phyloP scores from a whole-genome alignment of 106 monocot species.

The Narthecium ossifragum region DNA sequence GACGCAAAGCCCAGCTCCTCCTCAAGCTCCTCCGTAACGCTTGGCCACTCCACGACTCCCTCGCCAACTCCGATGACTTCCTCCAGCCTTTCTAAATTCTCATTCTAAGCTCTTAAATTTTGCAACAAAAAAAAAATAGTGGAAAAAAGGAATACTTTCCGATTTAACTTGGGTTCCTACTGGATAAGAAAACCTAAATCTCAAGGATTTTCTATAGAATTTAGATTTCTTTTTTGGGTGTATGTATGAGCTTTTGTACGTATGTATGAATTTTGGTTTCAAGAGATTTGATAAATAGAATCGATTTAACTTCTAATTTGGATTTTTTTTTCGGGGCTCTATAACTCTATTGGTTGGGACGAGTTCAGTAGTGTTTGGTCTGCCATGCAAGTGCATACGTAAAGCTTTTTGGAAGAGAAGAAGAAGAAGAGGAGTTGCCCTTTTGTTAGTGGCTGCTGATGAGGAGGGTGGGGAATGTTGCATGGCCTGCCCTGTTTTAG shows the following conservation, averaged over 20 bases:
- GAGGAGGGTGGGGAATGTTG: no score
- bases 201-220: background rate
- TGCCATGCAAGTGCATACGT: no score
- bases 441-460: no score
- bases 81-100: slow-evolving; percentile 25
- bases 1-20: slow-evolving; percentile 88
- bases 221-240: background rate
- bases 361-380: no score
- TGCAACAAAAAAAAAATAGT: background rate
- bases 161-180: background rate
- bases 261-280: slow-evolving; percentile 8
- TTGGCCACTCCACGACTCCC: slow-evolving; percentile 27
- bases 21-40: slow-evolving; percentile 68
- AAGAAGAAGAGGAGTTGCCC: no score
- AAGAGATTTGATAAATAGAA: background rate
- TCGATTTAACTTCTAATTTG: background rate
- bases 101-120: background rate
- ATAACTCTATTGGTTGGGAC: no score
- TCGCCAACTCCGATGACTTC: slow-evolving; percentile 53
- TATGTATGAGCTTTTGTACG: slow-evolving; percentile 1
- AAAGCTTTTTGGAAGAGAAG: no score
- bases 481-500: no score
- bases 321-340: no score
- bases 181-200: background rate
- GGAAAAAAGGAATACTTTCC: background rate